Evolutionary conservation across 257 asterid genomes (phyloP), one percentile per base, ranked within the genome.

Genomic region (Solanum phureja): DNA sequence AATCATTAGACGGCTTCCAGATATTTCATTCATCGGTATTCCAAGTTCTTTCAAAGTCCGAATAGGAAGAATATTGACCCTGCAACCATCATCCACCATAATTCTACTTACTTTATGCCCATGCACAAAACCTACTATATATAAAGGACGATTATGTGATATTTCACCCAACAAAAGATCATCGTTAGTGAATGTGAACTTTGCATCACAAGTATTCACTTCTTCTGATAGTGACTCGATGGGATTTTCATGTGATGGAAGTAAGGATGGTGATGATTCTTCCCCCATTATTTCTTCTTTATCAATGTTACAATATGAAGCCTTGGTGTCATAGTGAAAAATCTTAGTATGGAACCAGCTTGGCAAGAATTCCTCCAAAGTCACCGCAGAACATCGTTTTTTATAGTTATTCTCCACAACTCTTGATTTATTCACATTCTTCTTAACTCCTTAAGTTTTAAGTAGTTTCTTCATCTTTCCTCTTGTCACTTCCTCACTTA

Each of bases 361-460:
- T 60, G 29, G 13, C 0, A 60, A 23, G 6, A 3, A 60, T 23
- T 60, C 27, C 29, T 60, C 6, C 13, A 60, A 8, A 8, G 6
- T 64, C 18, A 24, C 33, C 1, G 19, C 19, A 64, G 33, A 64
- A 64, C 21, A 3, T 0, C 3, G 0, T 27, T 64, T 24, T 64
- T 64, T 0, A 11, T 64, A n/a, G 3, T 24, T 3, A 64, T n/a
- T 64, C 18, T 24, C 34, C 33, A 23, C 18, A 4, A n/a, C 8
- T 24, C 2, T 24, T 11, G 0, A 64, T n/a, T n/a, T n/a, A 18
- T 11, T 64, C 33, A 64, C 3, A 24, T 11, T 24, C 1, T 64
- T 64, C 1, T 64, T n/a, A 1, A 64, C 33, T 11, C 72, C 0
- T 5, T 0, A 0, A n/a, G 14, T 64, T 4, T 64, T n/a, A 2